These are phyloP conservation scores for Antitrichia curtipendula DNA, from an alignment of 225 moss, liverwort and hornwort species.

Conservation along the genomic window DNA sequence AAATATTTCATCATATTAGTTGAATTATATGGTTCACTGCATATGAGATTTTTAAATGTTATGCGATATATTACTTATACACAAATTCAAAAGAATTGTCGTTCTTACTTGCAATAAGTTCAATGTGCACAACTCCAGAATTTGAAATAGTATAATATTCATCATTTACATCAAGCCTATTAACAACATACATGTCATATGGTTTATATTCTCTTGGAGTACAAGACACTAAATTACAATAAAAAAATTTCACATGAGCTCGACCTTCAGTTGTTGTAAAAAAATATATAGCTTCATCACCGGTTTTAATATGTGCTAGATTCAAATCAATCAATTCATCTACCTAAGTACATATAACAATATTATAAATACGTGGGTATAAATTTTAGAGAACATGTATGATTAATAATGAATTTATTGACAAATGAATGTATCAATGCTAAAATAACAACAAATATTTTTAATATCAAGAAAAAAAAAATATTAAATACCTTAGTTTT, in stretches of 20 bases:
- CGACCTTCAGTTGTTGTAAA: neutral
- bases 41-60: neutral
- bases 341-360: neutral
- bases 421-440: neutral
- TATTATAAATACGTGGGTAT: neutral
- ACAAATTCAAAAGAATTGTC: neutral
- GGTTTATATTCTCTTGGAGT: neutral
- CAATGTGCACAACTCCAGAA: neutral
- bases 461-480: too few species aligned
- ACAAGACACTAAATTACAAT: neutral
- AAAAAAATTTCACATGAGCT: neutral
- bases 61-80: fast-evolving
- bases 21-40: too few species aligned
- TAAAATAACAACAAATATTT: neutral
- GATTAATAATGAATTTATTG: neutral
- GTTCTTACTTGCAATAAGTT: neutral
- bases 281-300: neutral
- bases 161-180: neutral
- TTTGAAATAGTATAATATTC: neutral
- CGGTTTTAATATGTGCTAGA: neutral
- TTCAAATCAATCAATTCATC: neutral
- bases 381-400: neutral
- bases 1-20: neutral
- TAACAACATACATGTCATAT: neutral
- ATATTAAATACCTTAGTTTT: neutral